Base-by-base conservation (phyloP, 2,329 filamentous ascomycete species). In the Cordyceps javanica region DNA sequence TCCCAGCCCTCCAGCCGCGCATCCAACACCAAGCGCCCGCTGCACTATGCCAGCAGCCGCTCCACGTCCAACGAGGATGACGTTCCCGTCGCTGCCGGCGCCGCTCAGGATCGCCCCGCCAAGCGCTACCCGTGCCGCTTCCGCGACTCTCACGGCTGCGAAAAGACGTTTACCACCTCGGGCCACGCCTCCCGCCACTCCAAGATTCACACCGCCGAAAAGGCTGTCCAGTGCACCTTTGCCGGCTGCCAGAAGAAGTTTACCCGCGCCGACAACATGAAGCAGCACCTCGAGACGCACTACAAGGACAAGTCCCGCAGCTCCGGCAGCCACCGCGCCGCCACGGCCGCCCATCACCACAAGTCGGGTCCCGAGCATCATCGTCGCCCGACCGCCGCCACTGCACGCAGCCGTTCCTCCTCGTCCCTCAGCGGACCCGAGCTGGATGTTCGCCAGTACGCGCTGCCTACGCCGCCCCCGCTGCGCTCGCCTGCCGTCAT, bases 211-310 rank as follows among this genome's bases (percentile, higher is more conserved):
- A 90, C 87, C 1, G 87, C 87, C 50, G 88, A 90, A 72, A 92
- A 92, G 75, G 85, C 85, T 14, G 87, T 90, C 23, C 82, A 79
- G 38, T 87, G 83, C 72, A 79, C 85, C 32, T 89, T 81, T 66
- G 74, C 79, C 0, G 87, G 87, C 60, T 92, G 89, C 75, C 82
- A 83, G 70, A 91, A 91, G 74, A 89, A 88, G 66, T 92, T 92
- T 65, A 91, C 88, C 11, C 86, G 89, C 62, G 86, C 87, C 64
- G 89, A 92, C 77, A 92, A 92, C 76, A 92, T 92, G 89, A 90
- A 91, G 77, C 89, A 91, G 73, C 89, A 92, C 66, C 80, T 90
- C 30, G 83, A 89, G 65, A 91, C 88, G 0, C 89, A 92, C 70
- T 87, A 82, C 72, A 86, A 85, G 71, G 80, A 85, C 62, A 82